Evolutionary conservation across 805 yeast genomes (phyloP).

Genomic region (Candida saitoana): DNA sequence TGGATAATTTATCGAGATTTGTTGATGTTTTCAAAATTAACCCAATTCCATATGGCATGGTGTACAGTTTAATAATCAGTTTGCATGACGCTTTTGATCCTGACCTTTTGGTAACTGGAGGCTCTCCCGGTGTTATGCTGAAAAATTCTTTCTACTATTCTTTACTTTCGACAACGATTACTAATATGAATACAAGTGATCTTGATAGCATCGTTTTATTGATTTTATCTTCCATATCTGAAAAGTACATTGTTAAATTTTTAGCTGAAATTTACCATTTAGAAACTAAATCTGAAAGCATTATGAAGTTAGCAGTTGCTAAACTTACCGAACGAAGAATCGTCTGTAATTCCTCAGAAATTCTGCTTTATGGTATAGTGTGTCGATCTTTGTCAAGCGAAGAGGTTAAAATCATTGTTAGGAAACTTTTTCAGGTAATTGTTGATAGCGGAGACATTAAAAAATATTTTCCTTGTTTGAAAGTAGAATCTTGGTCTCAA

Average conservation of each 20-base stretch:
- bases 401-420: constrained; percentile 25
- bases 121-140: background rate
- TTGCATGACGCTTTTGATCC: constrained; percentile 34
- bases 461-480: constrained; percentile 15
- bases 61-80: constrained; percentile 21
- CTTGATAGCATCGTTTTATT: background rate
- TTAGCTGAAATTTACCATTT: constrained; percentile 12
- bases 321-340: constrained; percentile 17
- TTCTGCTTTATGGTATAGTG: constrained; percentile 17
- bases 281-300: constrained; percentile 7
- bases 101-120: constrained; percentile 14
- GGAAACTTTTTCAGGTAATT: constrained; percentile 30
- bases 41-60: constrained; percentile 15
- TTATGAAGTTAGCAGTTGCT: constrained; percentile 14
- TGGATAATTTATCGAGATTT: constrained; percentile 28
- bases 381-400: constrained; percentile 10
- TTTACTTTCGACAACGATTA: background rate
- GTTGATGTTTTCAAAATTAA: constrained; percentile 17
- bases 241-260: constrained; percentile 15
- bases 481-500: constrained; percentile 26
- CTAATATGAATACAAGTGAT: background rate
- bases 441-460: constrained; percentile 27
- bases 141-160: background rate
- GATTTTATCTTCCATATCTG: constrained; percentile 8
- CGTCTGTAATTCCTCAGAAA: constrained; percentile 15